Evolutionary conservation across 2,329 filamentous ascomycete species (phyloP).

Genomic region (Colletotrichum salicis): DNA sequence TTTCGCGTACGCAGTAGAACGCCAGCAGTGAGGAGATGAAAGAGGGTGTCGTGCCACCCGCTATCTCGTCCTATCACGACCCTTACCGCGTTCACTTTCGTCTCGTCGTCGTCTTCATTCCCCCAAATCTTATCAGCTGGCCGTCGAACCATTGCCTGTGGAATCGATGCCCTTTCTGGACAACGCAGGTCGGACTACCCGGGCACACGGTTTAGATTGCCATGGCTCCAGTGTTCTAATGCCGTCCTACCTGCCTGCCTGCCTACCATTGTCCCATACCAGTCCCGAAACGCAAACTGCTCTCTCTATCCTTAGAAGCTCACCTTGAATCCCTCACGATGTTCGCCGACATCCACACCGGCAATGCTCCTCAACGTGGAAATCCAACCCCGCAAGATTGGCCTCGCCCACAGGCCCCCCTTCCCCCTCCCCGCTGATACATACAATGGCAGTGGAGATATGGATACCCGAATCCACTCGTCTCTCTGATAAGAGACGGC

Average conservation of each 20-base stretch:
- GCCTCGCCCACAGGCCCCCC: not conserved
- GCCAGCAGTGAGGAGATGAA: not conserved
- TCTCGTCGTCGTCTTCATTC: not conserved
- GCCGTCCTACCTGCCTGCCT: not conserved
- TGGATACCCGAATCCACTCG: not conserved
- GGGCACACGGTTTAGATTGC: not conserved
- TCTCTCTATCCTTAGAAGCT: not conserved
- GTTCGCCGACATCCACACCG: not conserved
- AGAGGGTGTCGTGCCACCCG: not conserved
- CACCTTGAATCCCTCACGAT: not conserved
- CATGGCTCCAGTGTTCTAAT: not conserved
- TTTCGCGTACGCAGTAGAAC: not conserved
- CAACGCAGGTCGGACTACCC: not conserved
- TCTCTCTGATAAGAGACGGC: not conserved
- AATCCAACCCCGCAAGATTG: not conserved
- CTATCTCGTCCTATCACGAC: constrained; percentile 4
- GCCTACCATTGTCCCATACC: no score
- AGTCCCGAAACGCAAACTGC: not conserved
- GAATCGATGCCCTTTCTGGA: not conserved
- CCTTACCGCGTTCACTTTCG: not conserved
- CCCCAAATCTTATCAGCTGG: constrained; percentile 4
- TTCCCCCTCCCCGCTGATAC: not conserved
- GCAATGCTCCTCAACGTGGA: not conserved
- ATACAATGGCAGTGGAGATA: not conserved
- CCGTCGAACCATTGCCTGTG: not conserved